Conservation (phyloP, 768 basidiomycete species). For the Nidularia sp. region DNA sequence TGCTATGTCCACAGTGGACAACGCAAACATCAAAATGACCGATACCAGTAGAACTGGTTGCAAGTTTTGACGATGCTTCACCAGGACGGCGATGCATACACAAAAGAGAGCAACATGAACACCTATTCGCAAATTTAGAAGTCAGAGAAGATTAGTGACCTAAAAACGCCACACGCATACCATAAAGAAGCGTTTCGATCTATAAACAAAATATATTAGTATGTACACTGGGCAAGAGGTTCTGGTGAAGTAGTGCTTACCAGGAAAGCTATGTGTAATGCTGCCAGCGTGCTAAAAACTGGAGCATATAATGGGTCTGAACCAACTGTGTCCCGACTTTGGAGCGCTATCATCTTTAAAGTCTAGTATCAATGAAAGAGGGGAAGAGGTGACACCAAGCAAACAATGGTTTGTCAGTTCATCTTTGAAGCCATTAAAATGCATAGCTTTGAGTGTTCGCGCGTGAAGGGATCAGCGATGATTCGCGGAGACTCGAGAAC, state of each 20-base stretch:
- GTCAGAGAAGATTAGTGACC: background rate
- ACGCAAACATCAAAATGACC: slow-evolving; percentile 3
- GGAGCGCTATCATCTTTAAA: too few species aligned
- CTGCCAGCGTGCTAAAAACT: too few species aligned
- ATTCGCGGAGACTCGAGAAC: too few species aligned
- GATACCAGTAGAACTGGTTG: slow-evolving; percentile 5
- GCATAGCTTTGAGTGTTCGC: too few species aligned
- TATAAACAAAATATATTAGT: background rate
- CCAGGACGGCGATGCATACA: slow-evolving; percentile 4
- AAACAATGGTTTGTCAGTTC: too few species aligned
- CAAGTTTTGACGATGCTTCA: background rate
- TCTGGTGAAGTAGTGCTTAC: background rate
- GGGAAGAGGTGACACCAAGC: too few species aligned
- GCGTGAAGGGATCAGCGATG: too few species aligned
- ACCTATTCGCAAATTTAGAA: background rate
- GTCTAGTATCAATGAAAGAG: too few species aligned
- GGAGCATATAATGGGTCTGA: too few species aligned
- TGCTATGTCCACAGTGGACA: slow-evolving; percentile 10
- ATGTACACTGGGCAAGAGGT: background rate
- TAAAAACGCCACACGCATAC: background rate
- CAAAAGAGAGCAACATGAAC: slow-evolving; percentile 6
- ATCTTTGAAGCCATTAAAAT: too few species aligned
- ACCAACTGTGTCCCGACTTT: too few species aligned
- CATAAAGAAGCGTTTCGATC: background rate
- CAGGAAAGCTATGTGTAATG: background rate